phyloP scores from a whole-genome alignment of 139 green algal genomes.

The Volvox reticuliferus region DNA sequence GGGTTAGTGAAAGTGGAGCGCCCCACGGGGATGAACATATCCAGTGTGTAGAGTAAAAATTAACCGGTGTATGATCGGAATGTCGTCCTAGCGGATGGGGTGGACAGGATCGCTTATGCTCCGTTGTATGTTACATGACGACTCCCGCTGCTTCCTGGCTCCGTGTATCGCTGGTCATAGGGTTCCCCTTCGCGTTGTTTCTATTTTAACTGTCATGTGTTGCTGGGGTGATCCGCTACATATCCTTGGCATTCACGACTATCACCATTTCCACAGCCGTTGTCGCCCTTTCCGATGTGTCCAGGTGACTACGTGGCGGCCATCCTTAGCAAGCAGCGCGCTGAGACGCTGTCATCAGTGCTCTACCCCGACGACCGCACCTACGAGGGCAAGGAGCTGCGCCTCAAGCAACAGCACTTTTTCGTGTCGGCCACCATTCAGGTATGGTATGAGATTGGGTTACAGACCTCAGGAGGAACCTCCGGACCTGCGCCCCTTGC shows the following conservation, averaged over 20 bases:
- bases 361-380: constrained; percentile 98
- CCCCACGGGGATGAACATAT: neutral
- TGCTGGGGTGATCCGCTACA: no score
- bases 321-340: constrained; percentile 96
- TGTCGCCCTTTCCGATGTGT: neutral
- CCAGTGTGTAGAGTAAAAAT: no score
- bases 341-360: constrained; percentile 96
- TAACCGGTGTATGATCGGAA: no score
- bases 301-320: constrained; percentile 84
- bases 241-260: no score
- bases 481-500: no score
- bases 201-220: no score
- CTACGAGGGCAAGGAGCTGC: constrained; percentile 97
- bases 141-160: no score
- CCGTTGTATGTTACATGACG: no score
- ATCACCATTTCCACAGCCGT: neutral
- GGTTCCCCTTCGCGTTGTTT: no score
- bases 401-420: constrained; percentile 99
- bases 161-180: no score
- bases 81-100: no score
- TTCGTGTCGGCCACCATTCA: constrained; percentile 97
- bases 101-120: no score
- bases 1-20: constrained; percentile 75
- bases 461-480: neutral
- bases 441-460: constrained; percentile 47